phyloP scores from a whole-genome alignment of 805 yeast genomes.

The Candida sakaeoensis region DNA sequence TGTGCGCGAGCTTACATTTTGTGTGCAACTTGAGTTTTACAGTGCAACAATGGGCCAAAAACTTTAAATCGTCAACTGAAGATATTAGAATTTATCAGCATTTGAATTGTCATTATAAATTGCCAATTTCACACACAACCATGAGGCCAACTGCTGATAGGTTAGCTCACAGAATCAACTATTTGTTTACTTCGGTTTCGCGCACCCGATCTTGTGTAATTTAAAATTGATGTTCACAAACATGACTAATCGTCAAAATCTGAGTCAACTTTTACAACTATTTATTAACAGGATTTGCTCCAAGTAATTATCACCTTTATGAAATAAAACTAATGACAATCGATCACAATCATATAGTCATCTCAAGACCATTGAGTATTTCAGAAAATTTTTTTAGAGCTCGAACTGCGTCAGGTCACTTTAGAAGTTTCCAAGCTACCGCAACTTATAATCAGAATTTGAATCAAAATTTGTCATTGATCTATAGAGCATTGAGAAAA shows the following conservation, averaged over 20 bases:
- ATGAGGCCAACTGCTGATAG: too few relatives aligned
- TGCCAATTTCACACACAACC: too few relatives aligned
- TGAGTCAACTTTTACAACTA: not conserved
- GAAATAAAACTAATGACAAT: not conserved
- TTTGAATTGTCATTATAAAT: too few relatives aligned
- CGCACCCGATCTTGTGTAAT: not conserved
- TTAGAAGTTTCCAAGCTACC: conserved; percentile 31
- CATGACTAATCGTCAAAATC: not conserved
- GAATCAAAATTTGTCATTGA: conserved; percentile 10
- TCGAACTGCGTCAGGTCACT: conserved; percentile 27
- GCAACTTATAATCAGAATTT: conserved; percentile 26
- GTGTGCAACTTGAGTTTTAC: too few relatives aligned
- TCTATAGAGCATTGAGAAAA: conserved; percentile 27
- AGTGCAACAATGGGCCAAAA: too few relatives aligned
- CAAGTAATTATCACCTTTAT: not conserved
- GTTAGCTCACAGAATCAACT: too few relatives aligned
- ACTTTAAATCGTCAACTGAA: too few relatives aligned
- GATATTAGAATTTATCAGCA: too few relatives aligned
- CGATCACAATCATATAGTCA: not conserved
- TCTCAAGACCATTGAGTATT: conserved; percentile 24
- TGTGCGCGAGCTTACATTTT: too few relatives aligned
- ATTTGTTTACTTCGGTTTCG: too few relatives aligned
- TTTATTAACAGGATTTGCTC: too few relatives aligned
- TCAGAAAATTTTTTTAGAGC: conserved; percentile 34
- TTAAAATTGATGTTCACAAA: too few relatives aligned